These are phyloP conservation scores for Vitis riparia DNA, from an alignment of 164 flowering plant species.

Conservation along the genomic window DNA sequence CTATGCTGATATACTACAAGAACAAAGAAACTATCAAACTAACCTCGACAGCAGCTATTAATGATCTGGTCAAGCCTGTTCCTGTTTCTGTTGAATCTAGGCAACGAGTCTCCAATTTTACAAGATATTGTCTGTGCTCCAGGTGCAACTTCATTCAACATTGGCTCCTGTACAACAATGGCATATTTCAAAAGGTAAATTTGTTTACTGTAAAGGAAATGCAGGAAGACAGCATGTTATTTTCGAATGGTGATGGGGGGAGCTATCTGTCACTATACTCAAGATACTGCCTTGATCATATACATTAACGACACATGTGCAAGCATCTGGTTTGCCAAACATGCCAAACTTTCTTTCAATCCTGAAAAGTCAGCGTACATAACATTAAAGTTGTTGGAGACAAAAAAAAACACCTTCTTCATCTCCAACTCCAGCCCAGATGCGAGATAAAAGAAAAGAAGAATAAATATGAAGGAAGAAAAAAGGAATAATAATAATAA, in stretches of 20 bases:
- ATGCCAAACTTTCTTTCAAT: slow-evolving; percentile 78
- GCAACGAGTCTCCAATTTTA: slow-evolving; percentile 93
- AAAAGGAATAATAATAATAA: too few species aligned
- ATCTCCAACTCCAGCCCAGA: neutral
- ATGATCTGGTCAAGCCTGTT: slow-evolving; percentile 89
- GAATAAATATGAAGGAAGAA: too few species aligned
- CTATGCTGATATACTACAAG: too few species aligned
- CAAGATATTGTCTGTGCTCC: slow-evolving; percentile 96
- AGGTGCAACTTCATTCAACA: slow-evolving; percentile 95
- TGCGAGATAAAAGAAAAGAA: too few species aligned
- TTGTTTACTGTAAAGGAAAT: neutral
- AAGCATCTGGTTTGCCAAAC: slow-evolving; percentile 93
- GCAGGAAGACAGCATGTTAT: neutral
- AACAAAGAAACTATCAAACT: too few species aligned
- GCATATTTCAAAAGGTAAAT: slow-evolving; percentile 8
- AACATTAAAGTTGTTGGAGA: neutral
- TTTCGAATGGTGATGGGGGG: slow-evolving; percentile 41
- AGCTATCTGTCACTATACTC: slow-evolving; percentile 93
- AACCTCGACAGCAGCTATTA: slow-evolving; percentile 96
- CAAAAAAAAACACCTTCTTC: neutral
- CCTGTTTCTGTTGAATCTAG: slow-evolving; percentile 99
- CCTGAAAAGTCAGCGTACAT: slow-evolving; percentile 42
- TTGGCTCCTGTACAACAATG: slow-evolving; percentile 64
- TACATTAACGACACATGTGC: slow-evolving; percentile 73
- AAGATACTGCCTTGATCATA: slow-evolving; percentile 84